Base-by-base conservation (phyloP, 1,284 basidiomycete species). In the Boletellus deceptivus region DNA sequence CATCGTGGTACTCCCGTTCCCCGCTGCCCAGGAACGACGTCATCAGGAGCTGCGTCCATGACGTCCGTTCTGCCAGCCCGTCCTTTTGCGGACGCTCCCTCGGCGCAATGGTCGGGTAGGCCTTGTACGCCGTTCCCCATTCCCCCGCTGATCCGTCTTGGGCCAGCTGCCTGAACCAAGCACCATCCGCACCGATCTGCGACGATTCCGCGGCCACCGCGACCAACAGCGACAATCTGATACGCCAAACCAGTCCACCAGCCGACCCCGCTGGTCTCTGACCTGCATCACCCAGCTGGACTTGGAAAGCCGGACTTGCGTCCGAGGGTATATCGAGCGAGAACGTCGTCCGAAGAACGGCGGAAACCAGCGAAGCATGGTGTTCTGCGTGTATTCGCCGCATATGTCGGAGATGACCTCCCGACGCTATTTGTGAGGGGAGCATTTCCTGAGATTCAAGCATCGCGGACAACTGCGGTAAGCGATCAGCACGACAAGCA, bases 301-400 rank as follows among this genome's bases (percentile, higher is more conserved):
- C 70, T 63, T 84, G 70, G 68, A 96, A 96, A 0, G 84, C 87
- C 0, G 93, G 93, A 48, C 88, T 89, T 0, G 86, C 91, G 55
- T 95, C 93, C 2, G 84, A 83, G 0, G 93, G 93, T 51, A 97
- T 94, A 63, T 93, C 91, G 3, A 97, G 79, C 6, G 86, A 77
- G 70, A 96, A 96, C 0, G 88, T 84, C 35, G 88, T 83, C 27
- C 92, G 83, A 2, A 84, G 73, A 0, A 84, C 83, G 43, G 86
- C 81, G 9, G 84, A 70, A 3, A 86, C 82, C 62, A 91, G 84
- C 6, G 87, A 83, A 0, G 84, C 77, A 59, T 91, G 84, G 54
- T 91, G 83, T 63, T 95, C 92, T 1, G 91, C 90, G 63, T 95
- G 91, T 2, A 89, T 75, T 9, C 89, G 79, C 40, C 81, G 80